These are phyloP conservation scores for Penicillium griseofulvum DNA, from an alignment of 2,329 filamentous ascomycete genomes.

Conservation along the genomic window DNA sequence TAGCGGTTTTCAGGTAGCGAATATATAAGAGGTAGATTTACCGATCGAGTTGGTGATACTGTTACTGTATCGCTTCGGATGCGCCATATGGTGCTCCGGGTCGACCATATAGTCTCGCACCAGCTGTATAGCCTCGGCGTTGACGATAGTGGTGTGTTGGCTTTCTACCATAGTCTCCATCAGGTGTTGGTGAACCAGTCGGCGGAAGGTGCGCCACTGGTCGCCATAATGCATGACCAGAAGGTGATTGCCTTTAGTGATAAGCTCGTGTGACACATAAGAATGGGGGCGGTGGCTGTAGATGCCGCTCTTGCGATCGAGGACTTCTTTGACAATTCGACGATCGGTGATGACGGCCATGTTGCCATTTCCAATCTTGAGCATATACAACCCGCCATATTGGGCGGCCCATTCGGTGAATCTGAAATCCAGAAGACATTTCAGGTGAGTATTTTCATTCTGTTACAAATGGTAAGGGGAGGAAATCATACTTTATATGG, in stretches of 20 bases:
- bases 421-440: not conserved
- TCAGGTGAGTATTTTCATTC: not conserved
- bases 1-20: not conserved
- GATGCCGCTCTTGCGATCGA: slow-evolving; percentile 47
- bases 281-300: slow-evolving; percentile 46
- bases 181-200: slow-evolving; percentile 47
- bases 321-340: slow-evolving; percentile 41
- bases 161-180: slow-evolving; percentile 36
- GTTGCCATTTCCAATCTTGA: slow-evolving; percentile 45
- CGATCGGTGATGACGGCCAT: slow-evolving; percentile 45
- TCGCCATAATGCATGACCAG: slow-evolving; percentile 16
- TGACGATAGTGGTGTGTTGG: slow-evolving; percentile 32
- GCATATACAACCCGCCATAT: slow-evolving; percentile 12
- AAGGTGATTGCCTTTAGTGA: not conserved
- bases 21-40: not conserved
- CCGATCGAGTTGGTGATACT: slow-evolving; percentile 42
- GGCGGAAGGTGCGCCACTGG: slow-evolving; percentile 48
- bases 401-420: not conserved
- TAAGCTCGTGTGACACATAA: slow-evolving; percentile 16
- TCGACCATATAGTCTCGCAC: slow-evolving; percentile 44
- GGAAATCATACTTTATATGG: not conserved
- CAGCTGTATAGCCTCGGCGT: slow-evolving; percentile 52
- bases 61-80: slow-evolving; percentile 51
- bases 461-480: not conserved
- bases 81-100: slow-evolving; percentile 47